Percentiles rank a stretch among this genome's conserved stretches.
These are phyloP conservation scores for Diaporthe nobilis DNA, from an alignment of 2,329 filamentous ascomycete species.

Conservation along the genomic window DNA sequence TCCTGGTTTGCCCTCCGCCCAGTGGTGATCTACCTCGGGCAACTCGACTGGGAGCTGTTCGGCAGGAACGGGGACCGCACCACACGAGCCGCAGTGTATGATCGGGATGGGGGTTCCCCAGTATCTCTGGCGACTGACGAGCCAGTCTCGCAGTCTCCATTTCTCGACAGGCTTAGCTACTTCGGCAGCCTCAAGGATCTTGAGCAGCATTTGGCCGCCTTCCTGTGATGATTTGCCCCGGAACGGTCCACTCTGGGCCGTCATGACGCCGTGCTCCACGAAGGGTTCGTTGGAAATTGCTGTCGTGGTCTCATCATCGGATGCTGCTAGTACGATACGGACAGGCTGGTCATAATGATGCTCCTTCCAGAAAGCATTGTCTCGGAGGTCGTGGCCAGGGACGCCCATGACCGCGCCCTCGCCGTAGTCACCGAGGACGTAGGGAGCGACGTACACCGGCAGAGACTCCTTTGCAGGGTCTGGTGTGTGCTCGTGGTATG, in stretches of 20 bases:
- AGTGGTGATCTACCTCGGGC: slow-evolving; percentile 78
- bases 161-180: slow-evolving; percentile 76
- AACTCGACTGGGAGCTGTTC: slow-evolving; percentile 83
- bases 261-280: slow-evolving; percentile 77
- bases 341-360: slow-evolving; percentile 75
- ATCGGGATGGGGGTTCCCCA: slow-evolving; percentile 95
- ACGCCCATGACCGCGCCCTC: slow-evolving; percentile 94
- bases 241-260: slow-evolving; percentile 74
- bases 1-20: slow-evolving; percentile 77
- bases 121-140: slow-evolving; percentile 92
- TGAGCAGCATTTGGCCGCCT: slow-evolving; percentile 73
- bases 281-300: slow-evolving; percentile 67
- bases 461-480: slow-evolving; percentile 69
- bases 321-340: slow-evolving; percentile 71
- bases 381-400: slow-evolving; percentile 84
- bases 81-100: slow-evolving; percentile 83
- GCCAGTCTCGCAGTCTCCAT: slow-evolving; percentile 90
- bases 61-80: slow-evolving; percentile 82
- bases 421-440: slow-evolving; percentile 88
- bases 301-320: slow-evolving; percentile 63
- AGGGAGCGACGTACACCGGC: slow-evolving; percentile 86
- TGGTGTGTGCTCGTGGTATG: slow-evolving; percentile 65
- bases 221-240: slow-evolving; percentile 73
- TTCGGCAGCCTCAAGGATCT: slow-evolving; percentile 66
- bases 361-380: slow-evolving; percentile 84